Evolutionary conservation across 108 stramenopile genomes (phyloP).

Genomic region (Conticribra weissflogii): DNA sequence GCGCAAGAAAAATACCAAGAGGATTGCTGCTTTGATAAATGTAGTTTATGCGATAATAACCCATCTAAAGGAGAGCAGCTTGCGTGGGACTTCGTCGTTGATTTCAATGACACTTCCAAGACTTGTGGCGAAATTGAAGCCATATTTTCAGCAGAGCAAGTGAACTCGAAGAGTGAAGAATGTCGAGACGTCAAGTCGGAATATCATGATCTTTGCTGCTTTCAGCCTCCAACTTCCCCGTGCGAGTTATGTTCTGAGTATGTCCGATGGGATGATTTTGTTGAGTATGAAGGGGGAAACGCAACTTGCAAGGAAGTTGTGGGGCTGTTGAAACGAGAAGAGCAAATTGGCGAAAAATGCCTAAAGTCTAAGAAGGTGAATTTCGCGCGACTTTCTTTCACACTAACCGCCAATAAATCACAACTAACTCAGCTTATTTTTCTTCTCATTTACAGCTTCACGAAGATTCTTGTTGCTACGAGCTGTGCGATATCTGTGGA

Average conservation of each 20-base stretch:
- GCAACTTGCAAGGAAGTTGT: constrained; percentile 43
- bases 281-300: constrained; percentile 39
- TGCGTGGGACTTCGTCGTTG: constrained; percentile 45
- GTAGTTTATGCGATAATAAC: constrained; percentile 34
- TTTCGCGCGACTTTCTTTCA: not conserved
- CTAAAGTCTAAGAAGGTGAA: constrained; percentile 26
- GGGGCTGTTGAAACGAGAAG: constrained; percentile 37
- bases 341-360: constrained; percentile 38
- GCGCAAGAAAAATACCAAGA: constrained; percentile 32
- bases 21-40: constrained; percentile 47
- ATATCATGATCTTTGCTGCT: constrained; percentile 46
- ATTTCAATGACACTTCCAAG: constrained; percentile 29
- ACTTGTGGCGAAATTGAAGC: constrained; percentile 53
- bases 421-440: not conserved
- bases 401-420: not conserved
- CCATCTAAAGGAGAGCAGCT: constrained; percentile 27
- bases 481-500: constrained; percentile 47
- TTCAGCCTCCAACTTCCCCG: constrained; percentile 32
- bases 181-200: constrained; percentile 29
- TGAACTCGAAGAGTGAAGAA: constrained; percentile 23
- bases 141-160: constrained; percentile 34
- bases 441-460: constrained; percentile 16
- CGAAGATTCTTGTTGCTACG: constrained; percentile 41
- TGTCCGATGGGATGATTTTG: constrained; percentile 44
- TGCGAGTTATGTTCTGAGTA: constrained; percentile 48